A percentile compares a stretch with the other conserved stretches of the same genome.
Evolutionary conservation across 192 early-diverging fungal species (phyloP).

Genomic region (Podochytrium sp.): DNA sequence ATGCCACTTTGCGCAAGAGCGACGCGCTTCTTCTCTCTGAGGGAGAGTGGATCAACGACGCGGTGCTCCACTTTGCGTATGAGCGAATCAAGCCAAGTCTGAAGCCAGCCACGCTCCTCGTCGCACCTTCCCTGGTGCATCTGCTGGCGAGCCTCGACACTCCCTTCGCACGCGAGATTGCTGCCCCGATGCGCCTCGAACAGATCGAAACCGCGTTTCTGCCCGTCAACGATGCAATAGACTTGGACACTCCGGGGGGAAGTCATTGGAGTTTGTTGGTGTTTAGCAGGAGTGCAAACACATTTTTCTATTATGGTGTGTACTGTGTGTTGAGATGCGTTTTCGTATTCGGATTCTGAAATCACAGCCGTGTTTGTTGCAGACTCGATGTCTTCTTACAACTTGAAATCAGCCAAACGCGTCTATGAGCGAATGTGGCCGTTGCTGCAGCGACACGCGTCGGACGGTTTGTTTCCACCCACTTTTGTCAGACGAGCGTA

Average conservation of each 20-base stretch:
- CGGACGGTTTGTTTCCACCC: no score
- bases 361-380: background rate
- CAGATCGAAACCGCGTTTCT: background rate
- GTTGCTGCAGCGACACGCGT: background rate
- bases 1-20: conserved; percentile 17
- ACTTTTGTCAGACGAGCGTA: no score
- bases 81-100: conserved; percentile 23
- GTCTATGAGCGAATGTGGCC: background rate
- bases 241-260: conserved; percentile 16
- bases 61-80: conserved; percentile 47
- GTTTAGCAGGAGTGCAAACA: conserved; percentile 6
- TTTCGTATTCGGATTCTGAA: background rate
- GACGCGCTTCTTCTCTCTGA: conserved; percentile 35
- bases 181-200: background rate
- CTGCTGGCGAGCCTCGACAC: conserved; percentile 23
- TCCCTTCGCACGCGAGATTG: background rate
- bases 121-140: conserved; percentile 41
- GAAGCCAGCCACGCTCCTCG: conserved; percentile 6
- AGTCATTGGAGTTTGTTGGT: conserved; percentile 34
- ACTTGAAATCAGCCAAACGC: background rate
- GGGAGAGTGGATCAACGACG: conserved; percentile 51
- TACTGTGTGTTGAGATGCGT: no score
- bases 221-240: conserved; percentile 25
- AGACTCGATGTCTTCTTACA: conserved; percentile 15
- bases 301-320: conserved; percentile 23